Evolutionary conservation across 495 filamentous ascomycete species (phyloP).

Genomic region (Penicillium chermesinum): DNA sequence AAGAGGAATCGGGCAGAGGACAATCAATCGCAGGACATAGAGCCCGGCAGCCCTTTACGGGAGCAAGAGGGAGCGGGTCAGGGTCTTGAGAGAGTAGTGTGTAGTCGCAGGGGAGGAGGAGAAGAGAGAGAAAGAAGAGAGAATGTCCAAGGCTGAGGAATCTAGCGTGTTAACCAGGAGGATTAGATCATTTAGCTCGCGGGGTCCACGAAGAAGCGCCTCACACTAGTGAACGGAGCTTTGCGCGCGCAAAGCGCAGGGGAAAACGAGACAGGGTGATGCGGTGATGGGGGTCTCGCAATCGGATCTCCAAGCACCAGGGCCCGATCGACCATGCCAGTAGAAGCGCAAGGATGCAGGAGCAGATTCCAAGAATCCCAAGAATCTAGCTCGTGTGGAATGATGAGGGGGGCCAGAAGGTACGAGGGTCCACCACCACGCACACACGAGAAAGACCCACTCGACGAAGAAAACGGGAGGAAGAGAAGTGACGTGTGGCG

Average conservation of each 20-base stretch:
- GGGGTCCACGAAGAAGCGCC: conserved; percentile 9
- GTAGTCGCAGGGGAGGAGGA: conserved; percentile 1
- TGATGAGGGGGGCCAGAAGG: background rate
- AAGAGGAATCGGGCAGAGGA: background rate
- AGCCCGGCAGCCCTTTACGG: conserved; percentile 24
- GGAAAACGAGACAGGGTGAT: background rate
- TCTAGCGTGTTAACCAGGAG: conserved; percentile 11
- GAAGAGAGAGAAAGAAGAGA: conserved; percentile 17
- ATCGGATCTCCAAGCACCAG: background rate
- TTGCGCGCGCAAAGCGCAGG: background rate
- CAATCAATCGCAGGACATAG: conserved; percentile 26
- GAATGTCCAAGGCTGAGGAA: conserved; percentile 25
- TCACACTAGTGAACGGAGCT: background rate
- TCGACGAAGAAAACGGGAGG: background rate
- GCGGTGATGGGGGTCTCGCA: background rate
- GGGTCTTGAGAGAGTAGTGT: conserved; percentile 18
- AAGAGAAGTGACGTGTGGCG: background rate
- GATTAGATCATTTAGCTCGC: conserved; percentile 17
- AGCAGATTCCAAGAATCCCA: background rate
- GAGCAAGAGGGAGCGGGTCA: conserved; percentile 3
- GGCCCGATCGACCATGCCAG: background rate
- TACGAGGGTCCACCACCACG: background rate
- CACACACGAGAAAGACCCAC: background rate
- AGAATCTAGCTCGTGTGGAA: background rate
- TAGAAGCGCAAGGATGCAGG: background rate